Conservation (phyloP, 2,329 filamentous ascomycete genomes). For the Claviceps cyperi region DNA sequence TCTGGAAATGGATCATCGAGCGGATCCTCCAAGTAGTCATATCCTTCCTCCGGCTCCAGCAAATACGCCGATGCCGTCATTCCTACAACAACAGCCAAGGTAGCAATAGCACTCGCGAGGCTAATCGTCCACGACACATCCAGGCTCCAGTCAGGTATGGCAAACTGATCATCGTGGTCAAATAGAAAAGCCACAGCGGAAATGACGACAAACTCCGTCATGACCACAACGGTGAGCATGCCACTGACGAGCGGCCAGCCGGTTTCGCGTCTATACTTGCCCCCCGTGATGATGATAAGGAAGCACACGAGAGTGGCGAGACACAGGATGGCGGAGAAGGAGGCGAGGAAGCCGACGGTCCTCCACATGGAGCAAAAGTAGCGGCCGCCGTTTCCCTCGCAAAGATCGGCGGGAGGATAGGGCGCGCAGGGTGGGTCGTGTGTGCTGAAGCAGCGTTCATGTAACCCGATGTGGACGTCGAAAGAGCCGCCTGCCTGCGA, state of each 20-base stretch:
- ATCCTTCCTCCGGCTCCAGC: constrained; percentile 70
- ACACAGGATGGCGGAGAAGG: constrained; percentile 68
- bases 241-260: constrained; percentile 67
- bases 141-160: constrained; percentile 63
- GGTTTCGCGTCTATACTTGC: constrained; percentile 62
- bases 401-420: constrained; percentile 20
- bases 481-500: constrained; percentile 31
- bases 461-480: constrained; percentile 58
- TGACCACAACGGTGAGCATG: constrained; percentile 49
- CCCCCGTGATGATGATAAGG: constrained; percentile 60
- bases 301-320: constrained; percentile 71
- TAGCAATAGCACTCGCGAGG: constrained; percentile 38
- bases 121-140: constrained; percentile 67
- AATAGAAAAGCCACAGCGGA: constrained; percentile 74
- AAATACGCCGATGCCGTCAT: constrained; percentile 53
- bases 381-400: constrained; percentile 30
- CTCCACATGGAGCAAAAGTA: constrained; percentile 90
- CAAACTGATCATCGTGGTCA: constrained; percentile 72
- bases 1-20: constrained; percentile 24
- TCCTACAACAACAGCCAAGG: constrained; percentile 37
- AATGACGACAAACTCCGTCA: constrained; percentile 64
- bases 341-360: constrained; percentile 75
- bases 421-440: constrained; percentile 42
- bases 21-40: constrained; percentile 50
- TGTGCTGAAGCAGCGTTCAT: constrained; percentile 63